Conservation (phyloP, 192 early-diverging fungal genomes). For the Coemansia sp. region DNA sequence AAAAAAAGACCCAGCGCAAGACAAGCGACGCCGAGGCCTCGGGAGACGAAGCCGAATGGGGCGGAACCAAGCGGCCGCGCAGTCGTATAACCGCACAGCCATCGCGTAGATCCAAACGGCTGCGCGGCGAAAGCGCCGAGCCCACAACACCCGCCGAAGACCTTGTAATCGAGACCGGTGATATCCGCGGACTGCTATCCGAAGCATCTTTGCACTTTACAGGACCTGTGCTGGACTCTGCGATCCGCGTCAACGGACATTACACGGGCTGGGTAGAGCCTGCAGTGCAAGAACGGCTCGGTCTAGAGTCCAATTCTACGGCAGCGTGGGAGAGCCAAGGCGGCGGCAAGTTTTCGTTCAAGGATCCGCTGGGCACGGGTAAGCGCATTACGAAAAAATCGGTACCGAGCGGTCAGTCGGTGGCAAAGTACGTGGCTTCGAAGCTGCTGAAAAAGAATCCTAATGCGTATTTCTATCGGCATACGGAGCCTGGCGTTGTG, state of each 20-base stretch:
- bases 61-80: slow-evolving; percentile 9
- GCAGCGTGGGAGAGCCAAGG: slow-evolving; percentile 77
- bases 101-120: slow-evolving; percentile 36
- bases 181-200: slow-evolving; percentile 27
- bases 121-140: slow-evolving; percentile 47
- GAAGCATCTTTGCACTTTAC: slow-evolving; percentile 62
- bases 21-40: background rate
- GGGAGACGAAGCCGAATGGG: slow-evolving; percentile 13
- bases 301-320: slow-evolving; percentile 58
- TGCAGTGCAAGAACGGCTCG: slow-evolving; percentile 59
- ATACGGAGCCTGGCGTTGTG: slow-evolving; percentile 72
- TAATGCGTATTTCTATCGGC: slow-evolving; percentile 75
- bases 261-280: slow-evolving; percentile 67
- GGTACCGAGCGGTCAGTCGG: slow-evolving; percentile 41
- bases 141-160: slow-evolving; percentile 25
- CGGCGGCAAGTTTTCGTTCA: slow-evolving; percentile 71
- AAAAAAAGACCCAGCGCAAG: slow-evolving; percentile 3
- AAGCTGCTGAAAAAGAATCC: slow-evolving; percentile 74
- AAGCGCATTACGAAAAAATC: slow-evolving; percentile 36
- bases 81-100: slow-evolving; percentile 8
- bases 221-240: slow-evolving; percentile 41
- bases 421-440: slow-evolving; percentile 57
- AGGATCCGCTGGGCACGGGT: slow-evolving; percentile 59
- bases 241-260: slow-evolving; percentile 63
- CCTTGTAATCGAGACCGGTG: slow-evolving; percentile 38